These are phyloP conservation scores for Aspergillus baeticus DNA, from an alignment of 495 filamentous ascomycete species.

Conservation along the genomic window DNA sequence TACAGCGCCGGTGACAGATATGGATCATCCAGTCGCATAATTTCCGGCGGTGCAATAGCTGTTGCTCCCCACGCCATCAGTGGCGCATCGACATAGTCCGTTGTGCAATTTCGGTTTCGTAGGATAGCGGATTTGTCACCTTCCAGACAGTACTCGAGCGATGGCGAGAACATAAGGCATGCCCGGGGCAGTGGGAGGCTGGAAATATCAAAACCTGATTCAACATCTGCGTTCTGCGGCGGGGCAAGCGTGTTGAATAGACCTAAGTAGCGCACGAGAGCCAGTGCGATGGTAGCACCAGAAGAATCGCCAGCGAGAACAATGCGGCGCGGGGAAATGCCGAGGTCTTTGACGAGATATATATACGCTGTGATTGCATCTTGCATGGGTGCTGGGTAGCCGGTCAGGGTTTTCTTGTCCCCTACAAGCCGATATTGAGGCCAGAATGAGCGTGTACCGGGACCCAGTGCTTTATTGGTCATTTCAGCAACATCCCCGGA, in stretches of 20 bases:
- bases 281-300: slow-evolving; percentile 37
- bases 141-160: slow-evolving; percentile 20
- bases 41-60: slow-evolving; percentile 20
- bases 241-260: background rate
- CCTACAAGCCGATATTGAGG: slow-evolving; percentile 19
- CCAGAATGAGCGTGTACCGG: slow-evolving; percentile 15
- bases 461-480: slow-evolving; percentile 14
- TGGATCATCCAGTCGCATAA: slow-evolving; percentile 17
- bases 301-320: slow-evolving; percentile 43
- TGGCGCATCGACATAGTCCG: slow-evolving; percentile 26
- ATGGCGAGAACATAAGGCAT: slow-evolving; percentile 34
- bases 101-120: slow-evolving; percentile 23
- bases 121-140: slow-evolving; percentile 7
- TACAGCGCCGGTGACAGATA: slow-evolving; percentile 29
- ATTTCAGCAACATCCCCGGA: slow-evolving; percentile 7
- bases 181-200: slow-evolving; percentile 17
- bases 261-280: slow-evolving; percentile 33
- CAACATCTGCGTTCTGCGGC: background rate
- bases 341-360: slow-evolving; percentile 28
- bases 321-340: slow-evolving; percentile 29
- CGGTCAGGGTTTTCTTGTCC: slow-evolving; percentile 6
- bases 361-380: background rate
- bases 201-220: background rate
- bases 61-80: slow-evolving; percentile 32
- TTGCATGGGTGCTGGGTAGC: slow-evolving; percentile 8